These are phyloP conservation scores for Chytriomyces hyalinus DNA, from an alignment of 192 early-diverging fungal species.

Conservation along the genomic window DNA sequence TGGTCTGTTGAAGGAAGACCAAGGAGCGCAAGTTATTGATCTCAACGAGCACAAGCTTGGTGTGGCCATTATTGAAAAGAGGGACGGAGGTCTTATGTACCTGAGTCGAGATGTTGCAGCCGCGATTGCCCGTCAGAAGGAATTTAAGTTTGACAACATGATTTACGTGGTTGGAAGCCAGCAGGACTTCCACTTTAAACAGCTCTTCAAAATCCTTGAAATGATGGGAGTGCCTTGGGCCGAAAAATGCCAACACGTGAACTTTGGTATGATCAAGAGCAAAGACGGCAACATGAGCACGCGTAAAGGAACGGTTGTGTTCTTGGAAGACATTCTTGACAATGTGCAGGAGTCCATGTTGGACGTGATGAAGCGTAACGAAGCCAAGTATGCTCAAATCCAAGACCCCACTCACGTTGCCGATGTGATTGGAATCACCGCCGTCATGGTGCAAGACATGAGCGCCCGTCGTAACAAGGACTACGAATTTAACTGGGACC, in stretches of 20 bases:
- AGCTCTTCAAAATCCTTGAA: slow-evolving; percentile 92
- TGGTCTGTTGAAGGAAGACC: slow-evolving; percentile 72
- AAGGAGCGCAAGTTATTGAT: slow-evolving; percentile 88
- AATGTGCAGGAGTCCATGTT: slow-evolving; percentile 88
- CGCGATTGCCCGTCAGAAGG: slow-evolving; percentile 85
- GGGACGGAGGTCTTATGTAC: slow-evolving; percentile 92
- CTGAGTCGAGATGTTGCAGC: slow-evolving; percentile 97
- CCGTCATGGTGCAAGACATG: slow-evolving; percentile 92
- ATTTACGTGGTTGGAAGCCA: slow-evolving; percentile 90
- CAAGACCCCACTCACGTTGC: slow-evolving; percentile 79
- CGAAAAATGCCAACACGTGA: slow-evolving; percentile 83
- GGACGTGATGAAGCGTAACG: slow-evolving; percentile 88
- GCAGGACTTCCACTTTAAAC: slow-evolving; percentile 91
- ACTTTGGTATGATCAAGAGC: slow-evolving; percentile 92
- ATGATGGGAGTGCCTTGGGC: slow-evolving; percentile 83
- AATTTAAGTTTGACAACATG: slow-evolving; percentile 89
- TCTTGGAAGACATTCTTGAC: slow-evolving; percentile 93
- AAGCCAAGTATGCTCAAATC: slow-evolving; percentile 82
- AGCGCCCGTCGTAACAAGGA: slow-evolving; percentile 88
- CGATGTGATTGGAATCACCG: slow-evolving; percentile 90
- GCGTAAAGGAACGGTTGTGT: slow-evolving; percentile 92
- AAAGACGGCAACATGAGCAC: slow-evolving; percentile 85
- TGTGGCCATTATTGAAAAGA: slow-evolving; percentile 82
- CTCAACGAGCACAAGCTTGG: slow-evolving; percentile 84
- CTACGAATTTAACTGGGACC: slow-evolving; percentile 90